Evolutionary conservation across 352 stramenopile genomes (phyloP).

Genomic region (Phytophthora brassicae): DNA sequence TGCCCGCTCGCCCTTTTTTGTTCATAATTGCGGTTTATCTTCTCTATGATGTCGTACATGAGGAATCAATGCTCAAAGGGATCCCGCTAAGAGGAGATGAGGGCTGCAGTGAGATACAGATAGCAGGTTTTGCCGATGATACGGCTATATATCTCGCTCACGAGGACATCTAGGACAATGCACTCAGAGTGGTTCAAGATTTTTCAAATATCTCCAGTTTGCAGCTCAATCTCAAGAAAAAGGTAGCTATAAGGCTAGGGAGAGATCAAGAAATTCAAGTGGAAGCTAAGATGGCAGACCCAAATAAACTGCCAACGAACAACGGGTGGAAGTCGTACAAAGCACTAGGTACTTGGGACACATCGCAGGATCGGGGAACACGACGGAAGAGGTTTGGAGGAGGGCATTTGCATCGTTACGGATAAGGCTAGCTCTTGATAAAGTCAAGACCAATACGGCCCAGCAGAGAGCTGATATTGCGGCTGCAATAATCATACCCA

Average conservation of each 20-base stretch:
- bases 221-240: background rate
- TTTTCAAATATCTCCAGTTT: conserved; percentile 2
- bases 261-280: background rate
- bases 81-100: background rate
- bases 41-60: background rate
- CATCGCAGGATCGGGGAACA: background rate
- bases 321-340: too few relatives aligned
- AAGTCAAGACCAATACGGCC: background rate
- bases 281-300: too few relatives aligned
- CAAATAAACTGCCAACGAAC: too few relatives aligned
- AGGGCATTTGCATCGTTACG: background rate
- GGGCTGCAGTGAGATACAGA: too few relatives aligned
- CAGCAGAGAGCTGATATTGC: background rate
- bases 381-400: background rate
- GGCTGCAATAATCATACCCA: background rate
- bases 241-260: background rate
- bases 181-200: background rate
- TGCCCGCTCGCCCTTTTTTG: conserved; percentile 1
- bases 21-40: conserved; percentile 5
- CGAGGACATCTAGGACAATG: background rate
- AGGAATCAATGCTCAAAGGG: background rate
- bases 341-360: background rate
- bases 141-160: too few relatives aligned
- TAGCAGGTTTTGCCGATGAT: too few relatives aligned
- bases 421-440: background rate